phyloP scores from a whole-genome alignment of 106 monocot species.

The Allium cepa region DNA sequence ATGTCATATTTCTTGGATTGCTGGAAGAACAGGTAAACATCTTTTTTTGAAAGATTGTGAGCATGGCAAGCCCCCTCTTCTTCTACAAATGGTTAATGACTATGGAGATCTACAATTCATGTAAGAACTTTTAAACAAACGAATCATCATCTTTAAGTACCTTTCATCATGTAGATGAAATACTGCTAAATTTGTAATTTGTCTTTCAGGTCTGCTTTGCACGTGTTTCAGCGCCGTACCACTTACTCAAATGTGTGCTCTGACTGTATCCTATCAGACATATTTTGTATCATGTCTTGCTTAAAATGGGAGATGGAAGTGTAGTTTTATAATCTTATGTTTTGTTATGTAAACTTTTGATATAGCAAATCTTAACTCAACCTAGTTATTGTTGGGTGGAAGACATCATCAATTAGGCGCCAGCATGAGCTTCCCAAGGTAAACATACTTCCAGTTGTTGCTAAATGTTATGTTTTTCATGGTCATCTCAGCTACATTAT shows the following conservation, averaged over 20 bases:
- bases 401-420: conserved; percentile 70
- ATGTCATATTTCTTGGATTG: conserved; percentile 43
- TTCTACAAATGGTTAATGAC: conserved; percentile 74
- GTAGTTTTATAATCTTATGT: not conserved
- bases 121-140: conserved; percentile 17
- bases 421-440: conserved; percentile 82
- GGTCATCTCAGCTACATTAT: not conserved
- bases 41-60: conserved; percentile 60
- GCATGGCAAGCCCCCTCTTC: conserved; percentile 66
- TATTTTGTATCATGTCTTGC: not conserved
- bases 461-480: not conserved
- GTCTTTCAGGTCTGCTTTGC: conserved; percentile 70
- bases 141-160: conserved; percentile 1
- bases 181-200: not conserved
- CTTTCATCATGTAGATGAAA: not conserved
- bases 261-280: conserved; percentile 80
- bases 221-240: conserved; percentile 56
- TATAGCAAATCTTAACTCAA: conserved; percentile 31
- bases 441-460: not conserved
- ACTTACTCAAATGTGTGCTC: conserved; percentile 66
- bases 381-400: conserved; percentile 85
- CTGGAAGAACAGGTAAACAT: conserved; percentile 74
- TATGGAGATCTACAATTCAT: conserved; percentile 59
- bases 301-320: no score
- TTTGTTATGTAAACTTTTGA: not conserved